phyloP scores from a whole-genome alignment of 2,329 filamentous ascomycete genomes.

The Chaetomium sp. region DNA sequence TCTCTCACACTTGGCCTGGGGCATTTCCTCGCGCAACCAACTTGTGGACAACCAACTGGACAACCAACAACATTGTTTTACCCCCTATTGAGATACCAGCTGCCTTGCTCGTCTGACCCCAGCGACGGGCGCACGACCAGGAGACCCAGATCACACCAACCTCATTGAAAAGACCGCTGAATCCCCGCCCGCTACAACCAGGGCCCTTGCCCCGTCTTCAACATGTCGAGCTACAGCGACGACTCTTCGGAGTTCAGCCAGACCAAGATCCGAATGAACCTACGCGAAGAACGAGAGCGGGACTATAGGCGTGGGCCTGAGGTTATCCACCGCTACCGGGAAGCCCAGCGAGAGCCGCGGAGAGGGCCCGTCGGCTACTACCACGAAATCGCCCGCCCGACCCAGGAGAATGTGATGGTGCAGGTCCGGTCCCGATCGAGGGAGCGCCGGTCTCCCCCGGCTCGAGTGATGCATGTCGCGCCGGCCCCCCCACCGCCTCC shows the following conservation, averaged over 20 bases:
- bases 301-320: too few species aligned
- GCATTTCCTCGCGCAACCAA: too few species aligned
- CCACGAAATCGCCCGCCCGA: conserved; percentile 32
- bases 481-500: conserved; percentile 27
- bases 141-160: not conserved
- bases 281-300: conserved; percentile 26
- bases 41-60: too few species aligned
- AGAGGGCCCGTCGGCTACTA: conserved; percentile 33
- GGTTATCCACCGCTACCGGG: too few species aligned
- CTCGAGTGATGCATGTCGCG: conserved; percentile 18
- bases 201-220: not conserved
- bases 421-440: conserved; percentile 37
- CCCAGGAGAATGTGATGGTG: conserved; percentile 40
- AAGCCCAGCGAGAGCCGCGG: too few species aligned
- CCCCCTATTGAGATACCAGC: not conserved
- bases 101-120: not conserved
- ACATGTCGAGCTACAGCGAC: conserved; percentile 25
- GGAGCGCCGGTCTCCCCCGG: conserved; percentile 40
- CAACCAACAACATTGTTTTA: too few species aligned
- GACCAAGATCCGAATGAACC: conserved; percentile 30
- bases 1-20: not conserved
- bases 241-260: conserved; percentile 38
- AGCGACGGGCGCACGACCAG: too few species aligned
- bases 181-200: not conserved
- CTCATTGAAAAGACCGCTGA: not conserved